Conservation (phyloP, 495 filamentous ascomycete genomes). For the Coniosporium apollinis region DNA sequence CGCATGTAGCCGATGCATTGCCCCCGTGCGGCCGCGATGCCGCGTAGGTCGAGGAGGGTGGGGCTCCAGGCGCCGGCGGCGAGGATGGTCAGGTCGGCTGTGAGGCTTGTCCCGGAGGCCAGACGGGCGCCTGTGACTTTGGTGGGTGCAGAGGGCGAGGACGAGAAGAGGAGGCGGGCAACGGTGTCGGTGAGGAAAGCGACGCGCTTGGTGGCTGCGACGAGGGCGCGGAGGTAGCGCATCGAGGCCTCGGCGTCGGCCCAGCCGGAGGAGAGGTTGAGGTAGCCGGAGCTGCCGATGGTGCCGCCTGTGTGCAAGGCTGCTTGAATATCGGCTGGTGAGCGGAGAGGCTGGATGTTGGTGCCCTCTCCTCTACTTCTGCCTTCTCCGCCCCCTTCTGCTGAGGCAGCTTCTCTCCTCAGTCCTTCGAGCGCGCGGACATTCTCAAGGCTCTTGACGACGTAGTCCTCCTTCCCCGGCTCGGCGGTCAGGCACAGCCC, state of each 20-base stretch:
- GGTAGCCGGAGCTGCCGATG: conserved; percentile 53
- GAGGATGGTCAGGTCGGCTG: conserved; percentile 58
- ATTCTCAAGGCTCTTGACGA: conserved; percentile 47
- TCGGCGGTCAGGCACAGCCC: conserved; percentile 54
- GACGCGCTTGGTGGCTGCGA: conserved; percentile 42
- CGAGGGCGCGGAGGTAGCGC: conserved; percentile 35
- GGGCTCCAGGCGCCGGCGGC: conserved; percentile 79
- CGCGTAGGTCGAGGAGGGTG: conserved; percentile 59
- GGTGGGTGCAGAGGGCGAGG: no score
- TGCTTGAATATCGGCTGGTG: conserved; percentile 31
- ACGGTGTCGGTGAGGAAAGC: conserved; percentile 47
- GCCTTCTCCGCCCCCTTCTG: conserved; percentile 29
- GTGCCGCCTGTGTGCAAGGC: conserved; percentile 30
- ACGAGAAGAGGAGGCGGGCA: conserved; percentile 28
- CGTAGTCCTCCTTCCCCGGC: conserved; percentile 38
- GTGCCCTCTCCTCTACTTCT: conserved; percentile 27
- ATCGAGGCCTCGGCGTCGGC: conserved; percentile 64
- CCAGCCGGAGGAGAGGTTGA: conserved; percentile 73
- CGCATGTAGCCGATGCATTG: conserved; percentile 65
- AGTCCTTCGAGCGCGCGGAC: conserved; percentile 25
- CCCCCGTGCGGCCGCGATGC: conserved; percentile 57
- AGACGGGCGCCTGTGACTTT: conserved; percentile 38
- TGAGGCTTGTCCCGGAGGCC: conserved; percentile 32
- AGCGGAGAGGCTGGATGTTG: conserved; percentile 13
- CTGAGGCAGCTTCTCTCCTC: conserved; percentile 29